Evolutionary conservation across 805 yeast species (phyloP).

Genomic region (Hermanozyma aechmeae): DNA sequence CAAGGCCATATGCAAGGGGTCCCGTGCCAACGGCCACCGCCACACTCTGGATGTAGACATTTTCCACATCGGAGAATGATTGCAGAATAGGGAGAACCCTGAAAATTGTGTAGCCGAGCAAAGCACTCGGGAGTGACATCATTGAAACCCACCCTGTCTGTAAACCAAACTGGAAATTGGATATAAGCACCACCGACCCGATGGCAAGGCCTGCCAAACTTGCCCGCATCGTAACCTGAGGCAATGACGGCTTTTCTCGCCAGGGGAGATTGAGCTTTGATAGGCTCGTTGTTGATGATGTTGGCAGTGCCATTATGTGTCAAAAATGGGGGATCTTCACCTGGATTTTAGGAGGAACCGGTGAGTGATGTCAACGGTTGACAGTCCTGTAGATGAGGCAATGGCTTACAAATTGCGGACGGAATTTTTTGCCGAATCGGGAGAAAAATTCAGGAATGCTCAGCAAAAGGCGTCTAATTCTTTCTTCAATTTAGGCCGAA

Average conservation of each 20-base stretch:
- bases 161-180: conserved; percentile 92
- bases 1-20: conserved; percentile 89
- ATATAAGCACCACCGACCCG: conserved; percentile 80
- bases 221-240: conserved; percentile 67
- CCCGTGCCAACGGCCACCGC: conserved; percentile 98
- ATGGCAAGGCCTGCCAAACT: conserved; percentile 68
- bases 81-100: conserved; percentile 45
- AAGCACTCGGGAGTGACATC: conserved; percentile 95
- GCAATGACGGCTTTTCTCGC: conserved; percentile 40
- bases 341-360: too few species aligned
- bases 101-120: conserved; percentile 78
- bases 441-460: too few species aligned
- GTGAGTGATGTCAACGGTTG: too few species aligned
- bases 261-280: too few species aligned
- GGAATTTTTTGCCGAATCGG: too few species aligned
- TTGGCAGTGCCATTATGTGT: too few species aligned
- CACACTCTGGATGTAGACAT: conserved; percentile 83
- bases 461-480: too few species aligned
- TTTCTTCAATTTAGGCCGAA: too few species aligned
- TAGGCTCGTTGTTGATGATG: too few species aligned
- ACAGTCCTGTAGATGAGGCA: too few species aligned
- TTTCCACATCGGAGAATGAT: conserved; percentile 73
- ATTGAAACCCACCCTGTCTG: conserved; percentile 99
- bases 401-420: too few species aligned
- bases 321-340: too few species aligned